These are phyloP conservation scores for Rugonectria rugulosa DNA, from an alignment of 2,329 filamentous ascomycete species.

Conservation along the genomic window DNA sequence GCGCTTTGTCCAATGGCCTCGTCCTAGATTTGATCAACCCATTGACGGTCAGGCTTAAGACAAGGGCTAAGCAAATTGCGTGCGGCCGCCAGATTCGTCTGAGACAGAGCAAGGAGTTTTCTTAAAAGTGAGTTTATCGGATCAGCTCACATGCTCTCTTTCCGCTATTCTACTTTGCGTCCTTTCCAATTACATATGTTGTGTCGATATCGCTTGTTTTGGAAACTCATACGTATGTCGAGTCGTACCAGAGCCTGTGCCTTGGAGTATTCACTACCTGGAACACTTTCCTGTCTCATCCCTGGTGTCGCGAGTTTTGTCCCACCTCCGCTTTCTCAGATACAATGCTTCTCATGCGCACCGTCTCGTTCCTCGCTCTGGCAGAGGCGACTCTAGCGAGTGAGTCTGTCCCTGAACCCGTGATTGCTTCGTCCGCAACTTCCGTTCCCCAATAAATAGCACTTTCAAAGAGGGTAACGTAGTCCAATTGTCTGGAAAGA, in stretches of 20 bases:
- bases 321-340: neutral
- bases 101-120: neutral
- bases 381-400: slow-evolving; percentile 1
- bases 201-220: neutral
- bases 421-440: slow-evolving; percentile 15
- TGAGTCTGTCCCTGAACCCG: slow-evolving; percentile 22
- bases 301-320: too few relatives aligned
- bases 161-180: neutral
- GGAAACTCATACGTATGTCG: too few relatives aligned
- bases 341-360: neutral
- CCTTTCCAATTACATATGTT: neutral
- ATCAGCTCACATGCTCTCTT: neutral
- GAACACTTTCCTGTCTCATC: too few relatives aligned
- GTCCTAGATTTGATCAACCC: neutral
- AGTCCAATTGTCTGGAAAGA: too few relatives aligned
- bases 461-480: too few relatives aligned
- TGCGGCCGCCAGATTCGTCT: neutral
- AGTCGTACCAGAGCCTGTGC: too few relatives aligned
- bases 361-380: slow-evolving; percentile 5
- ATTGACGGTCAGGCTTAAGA: neutral
- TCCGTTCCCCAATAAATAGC: too few relatives aligned
- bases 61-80: neutral
- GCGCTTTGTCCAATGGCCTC: slow-evolving; percentile 3
- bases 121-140: neutral
- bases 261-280: too few relatives aligned